Base-by-base conservation (phyloP, 805 yeast genomes). In the Cyberlindnera maritima region DNA sequence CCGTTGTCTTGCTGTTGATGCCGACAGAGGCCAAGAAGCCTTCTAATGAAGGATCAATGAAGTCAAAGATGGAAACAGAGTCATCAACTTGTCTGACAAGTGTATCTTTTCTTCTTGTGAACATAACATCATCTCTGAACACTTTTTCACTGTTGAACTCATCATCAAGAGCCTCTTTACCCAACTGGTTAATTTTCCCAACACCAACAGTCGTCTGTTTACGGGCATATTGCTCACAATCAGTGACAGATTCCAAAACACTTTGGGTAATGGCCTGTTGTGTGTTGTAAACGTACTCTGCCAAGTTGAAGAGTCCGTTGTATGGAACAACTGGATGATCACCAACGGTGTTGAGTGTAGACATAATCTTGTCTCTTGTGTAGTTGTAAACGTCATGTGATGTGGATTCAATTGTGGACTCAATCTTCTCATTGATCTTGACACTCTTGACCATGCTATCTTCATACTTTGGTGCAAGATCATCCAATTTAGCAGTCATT, bases 61-160 rank as follows among this genome's bases (percentile, higher is more conserved):
- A 82, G 66, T 94, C 97, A n/a, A 72, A 44, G 5, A 87, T 35
- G 12, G 84, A 79, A 20, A 92, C 72, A 18, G 78, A 75, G 21
- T 79, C 79, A 40, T 78, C 72, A 23, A 91, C 70, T 34, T 76
- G 73, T 52, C 83, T 78, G 31, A 77, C 72, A 29, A 82, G 65
- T 4, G 75, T 64, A 58, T 94, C 96, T 34, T 75, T 77, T 47
- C 75, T 75, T 55, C 89, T 80, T 2, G 89, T 79, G 59, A 90
- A 92, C 98, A 94, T 94, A 34, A 85, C 75, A 25, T 80, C 82
- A 10, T 85, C 76, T 48, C 84, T 77, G 63, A 88, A 88, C 9
- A 74, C 74, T 43, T 81, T 78, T 43, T 81, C 84, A 23, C 77
- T 55, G 14, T 69, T 67, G 37, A 72, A 75, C 25, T 80, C 84